Evolutionary conservation across 345 rosid species (phyloP), one percentile per base, ranked within the genome.

Genomic region (Bretschneidera sinensis): DNA sequence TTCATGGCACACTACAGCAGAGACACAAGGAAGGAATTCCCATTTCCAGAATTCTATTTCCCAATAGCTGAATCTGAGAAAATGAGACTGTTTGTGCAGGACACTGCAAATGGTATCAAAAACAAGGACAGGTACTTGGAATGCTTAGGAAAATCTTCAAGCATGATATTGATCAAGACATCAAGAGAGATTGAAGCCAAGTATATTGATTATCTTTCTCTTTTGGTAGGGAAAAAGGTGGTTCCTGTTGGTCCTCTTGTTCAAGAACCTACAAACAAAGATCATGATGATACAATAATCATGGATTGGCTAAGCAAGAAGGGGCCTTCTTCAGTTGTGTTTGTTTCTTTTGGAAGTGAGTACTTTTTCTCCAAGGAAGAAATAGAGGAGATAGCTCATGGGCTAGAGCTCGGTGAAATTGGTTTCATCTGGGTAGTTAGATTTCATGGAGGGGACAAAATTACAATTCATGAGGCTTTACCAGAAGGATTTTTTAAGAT

Each of bases 221-320:
- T 9, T 2, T 33, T 68, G 9, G 0, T 35, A 0, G 69, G 48
- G 34, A 79, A 79, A 54, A 55, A 51, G 48, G 34, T 71, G 0
- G 55, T 57, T 9, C 67, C 71, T 4, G 62, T 64, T n/a, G 77
- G 77, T 17, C 66, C 63, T 17, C 77, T 80, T 21, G 61, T 80
- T 57, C 74, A 68, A 55, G 74, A 67, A 17, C 57, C 60, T 5
- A 19, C 4, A 10, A 5, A 43, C 5, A 39, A 21, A 34, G 51
- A 48, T n/a, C n/a, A n/a, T 6, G 65, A 65, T 9, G 74, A 57
- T 28, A 54, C 31, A 17, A 24, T 21, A 5, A 45, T 65, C 54
- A 55, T 66, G 49, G 31, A 61, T 2, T 77, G 81, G 81, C 55
- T 77, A 5, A 39, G 43, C 24, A 28, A 34, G 35, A 74, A 57